These are phyloP conservation scores for Neonectria sp. DNA, from an alignment of 2,329 filamentous ascomycete species.

Conservation along the genomic window DNA sequence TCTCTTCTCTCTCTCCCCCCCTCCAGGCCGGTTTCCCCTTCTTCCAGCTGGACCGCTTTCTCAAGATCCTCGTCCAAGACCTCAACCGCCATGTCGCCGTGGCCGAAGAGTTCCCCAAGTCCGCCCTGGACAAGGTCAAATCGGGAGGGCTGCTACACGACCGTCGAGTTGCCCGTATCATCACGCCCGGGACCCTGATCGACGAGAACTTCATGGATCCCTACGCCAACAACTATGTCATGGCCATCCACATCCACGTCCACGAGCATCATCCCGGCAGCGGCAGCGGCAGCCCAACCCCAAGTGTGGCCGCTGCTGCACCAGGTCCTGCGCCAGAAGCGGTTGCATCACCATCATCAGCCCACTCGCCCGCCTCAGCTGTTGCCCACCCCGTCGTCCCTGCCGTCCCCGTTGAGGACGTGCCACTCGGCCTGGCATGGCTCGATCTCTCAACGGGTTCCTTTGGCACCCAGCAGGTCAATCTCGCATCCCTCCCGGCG, in stretches of 20 bases:
- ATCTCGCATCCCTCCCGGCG: slow-evolving; percentile 80
- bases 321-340: not conserved
- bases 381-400: slow-evolving; percentile 29
- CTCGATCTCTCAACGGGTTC: slow-evolving; percentile 95
- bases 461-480: slow-evolving; percentile 87
- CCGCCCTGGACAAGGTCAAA: slow-evolving; percentile 77
- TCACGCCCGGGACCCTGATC: slow-evolving; percentile 95
- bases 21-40: slow-evolving; percentile 89
- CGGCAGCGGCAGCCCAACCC: not conserved
- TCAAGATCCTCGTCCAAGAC: slow-evolving; percentile 94
- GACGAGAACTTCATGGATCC: slow-evolving; percentile 98
- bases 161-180: slow-evolving; percentile 85
- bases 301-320: slow-evolving; percentile 20
- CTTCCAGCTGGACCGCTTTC: slow-evolving; percentile 91
- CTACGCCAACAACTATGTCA: slow-evolving; percentile 92
- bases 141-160: slow-evolving; percentile 87
- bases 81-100: slow-evolving; percentile 92
- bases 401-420: slow-evolving; percentile 19
- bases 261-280: slow-evolving; percentile 57
- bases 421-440: slow-evolving; percentile 86
- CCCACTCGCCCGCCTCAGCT: slow-evolving; percentile 38
- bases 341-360: slow-evolving; percentile 34
- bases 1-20: slow-evolving; percentile 3
- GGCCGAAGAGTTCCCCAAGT: slow-evolving; percentile 90
- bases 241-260: slow-evolving; percentile 81